phyloP scores from a whole-genome alignment of 2,329 filamentous ascomycete species.

The Colletotrichum godetiae region DNA sequence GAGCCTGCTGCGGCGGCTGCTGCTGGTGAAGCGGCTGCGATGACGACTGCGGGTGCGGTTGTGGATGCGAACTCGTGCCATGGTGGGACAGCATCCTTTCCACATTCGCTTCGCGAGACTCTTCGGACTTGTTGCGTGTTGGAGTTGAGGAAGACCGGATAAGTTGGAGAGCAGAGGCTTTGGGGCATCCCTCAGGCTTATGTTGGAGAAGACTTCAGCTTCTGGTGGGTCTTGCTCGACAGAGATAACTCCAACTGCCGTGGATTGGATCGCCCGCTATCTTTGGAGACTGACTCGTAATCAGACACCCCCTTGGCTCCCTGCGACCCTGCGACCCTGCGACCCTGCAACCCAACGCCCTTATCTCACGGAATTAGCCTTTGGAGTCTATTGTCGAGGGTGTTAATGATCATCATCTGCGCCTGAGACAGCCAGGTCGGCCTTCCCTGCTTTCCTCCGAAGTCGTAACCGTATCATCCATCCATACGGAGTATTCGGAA shows the following conservation, averaged over 20 bases:
- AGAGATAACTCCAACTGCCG: slow-evolving; percentile 23
- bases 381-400: background rate
- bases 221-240: slow-evolving; percentile 4
- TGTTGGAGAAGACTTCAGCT: slow-evolving; percentile 31
- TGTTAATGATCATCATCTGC: background rate
- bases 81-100: slow-evolving; percentile 31
- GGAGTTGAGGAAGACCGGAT: slow-evolving; percentile 19
- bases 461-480: slow-evolving; percentile 8
- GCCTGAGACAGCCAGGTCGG: background rate
- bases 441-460: slow-evolving; percentile 10
- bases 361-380: background rate
- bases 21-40: slow-evolving; percentile 23
- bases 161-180: slow-evolving; percentile 31
- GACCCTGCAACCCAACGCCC: background rate
- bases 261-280: background rate
- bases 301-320: background rate
- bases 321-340: slow-evolving; percentile 5
- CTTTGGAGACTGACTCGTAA: slow-evolving; percentile 31
- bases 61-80: slow-evolving; percentile 12
- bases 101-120: background rate
- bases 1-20: slow-evolving; percentile 5
- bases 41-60: slow-evolving; percentile 9
- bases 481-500: too few species aligned
- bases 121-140: background rate
- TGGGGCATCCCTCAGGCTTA: slow-evolving; percentile 28